A percentile compares a stretch with the other conserved stretches of the same genome.
Conservation (phyloP, 805 yeast genomes). For the Saccharomycopsis malanga region DNA sequence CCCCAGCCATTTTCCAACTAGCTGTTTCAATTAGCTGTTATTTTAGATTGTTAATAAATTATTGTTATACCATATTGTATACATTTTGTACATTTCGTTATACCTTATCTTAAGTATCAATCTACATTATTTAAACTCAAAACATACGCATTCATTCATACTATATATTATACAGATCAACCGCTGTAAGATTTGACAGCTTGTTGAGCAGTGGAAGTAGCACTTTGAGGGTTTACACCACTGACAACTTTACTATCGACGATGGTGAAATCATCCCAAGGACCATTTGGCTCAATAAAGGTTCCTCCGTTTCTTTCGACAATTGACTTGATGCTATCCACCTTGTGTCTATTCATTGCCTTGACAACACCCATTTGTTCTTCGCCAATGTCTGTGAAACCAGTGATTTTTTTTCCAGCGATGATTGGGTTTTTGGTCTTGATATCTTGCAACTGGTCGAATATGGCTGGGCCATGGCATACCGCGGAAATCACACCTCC, state of each 20-base stretch:
- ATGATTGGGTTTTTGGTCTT: conserved; percentile 38
- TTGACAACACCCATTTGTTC: conserved; percentile 26
- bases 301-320: conserved; percentile 33
- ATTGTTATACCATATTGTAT: too few relatives aligned
- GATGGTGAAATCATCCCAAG: conserved; percentile 36
- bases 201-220: conserved; percentile 40
- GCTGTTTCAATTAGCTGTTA: too few relatives aligned
- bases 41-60: too few relatives aligned
- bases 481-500: conserved; percentile 58
- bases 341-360: conserved; percentile 25
- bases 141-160: too few relatives aligned
- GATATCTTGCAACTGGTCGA: conserved; percentile 40
- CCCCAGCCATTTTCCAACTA: too few relatives aligned
- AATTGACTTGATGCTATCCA: conserved; percentile 31
- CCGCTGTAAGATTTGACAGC: conserved; percentile 27
- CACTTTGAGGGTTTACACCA: conserved; percentile 62
- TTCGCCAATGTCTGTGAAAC: conserved; percentile 55
- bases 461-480: conserved; percentile 62
- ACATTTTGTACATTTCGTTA: too few relatives aligned
- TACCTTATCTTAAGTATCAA: too few relatives aligned
- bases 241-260: conserved; percentile 54
- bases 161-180: too few relatives aligned
- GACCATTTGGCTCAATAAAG: conserved; percentile 35
- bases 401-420: conserved; percentile 50
- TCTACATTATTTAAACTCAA: too few relatives aligned